A percentile compares a stretch with the other conserved stretches of the same genome.
phyloP scores from a whole-genome alignment of 192 early-diverging fungal species.

The Coemansia sp. region DNA sequence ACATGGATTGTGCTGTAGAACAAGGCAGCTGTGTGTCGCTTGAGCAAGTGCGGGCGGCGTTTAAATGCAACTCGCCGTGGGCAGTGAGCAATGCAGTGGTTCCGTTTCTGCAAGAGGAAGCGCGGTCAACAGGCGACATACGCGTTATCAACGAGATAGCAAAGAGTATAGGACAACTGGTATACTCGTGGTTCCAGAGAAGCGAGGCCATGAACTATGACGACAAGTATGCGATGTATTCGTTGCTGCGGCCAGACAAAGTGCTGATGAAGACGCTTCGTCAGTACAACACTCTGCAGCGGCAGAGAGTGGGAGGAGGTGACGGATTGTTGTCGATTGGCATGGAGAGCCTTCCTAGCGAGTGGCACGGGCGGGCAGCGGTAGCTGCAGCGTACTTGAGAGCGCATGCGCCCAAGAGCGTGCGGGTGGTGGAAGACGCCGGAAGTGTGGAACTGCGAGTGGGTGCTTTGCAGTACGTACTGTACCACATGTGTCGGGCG shows the following conservation, averaged over 20 bases:
- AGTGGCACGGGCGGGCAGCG: conserved; percentile 9
- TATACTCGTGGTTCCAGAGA: conserved; percentile 46
- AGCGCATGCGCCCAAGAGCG: background rate
- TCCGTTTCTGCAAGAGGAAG: conserved; percentile 41
- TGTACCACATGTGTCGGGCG: conserved; percentile 45
- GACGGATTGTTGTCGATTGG: conserved; percentile 9
- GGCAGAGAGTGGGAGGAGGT: conserved; percentile 1
- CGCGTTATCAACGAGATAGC: conserved; percentile 40
- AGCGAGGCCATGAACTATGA: conserved; percentile 37
- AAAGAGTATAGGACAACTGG: conserved; percentile 21
- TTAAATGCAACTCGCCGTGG: conserved; percentile 31
- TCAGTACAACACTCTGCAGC: conserved; percentile 48
- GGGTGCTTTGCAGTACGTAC: conserved; percentile 36
- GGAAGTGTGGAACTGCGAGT: conserved; percentile 16
- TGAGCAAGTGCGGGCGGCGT: conserved; percentile 39
- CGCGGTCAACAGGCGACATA: conserved; percentile 31
- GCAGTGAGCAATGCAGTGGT: conserved; percentile 29
- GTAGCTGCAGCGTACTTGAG: background rate
- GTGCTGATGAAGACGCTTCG: conserved; percentile 40
- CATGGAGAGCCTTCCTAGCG: conserved; percentile 23
- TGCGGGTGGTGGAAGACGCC: background rate
- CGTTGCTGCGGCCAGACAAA: conserved; percentile 40
- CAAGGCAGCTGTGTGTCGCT: conserved; percentile 22
- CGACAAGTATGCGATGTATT: conserved; percentile 35
- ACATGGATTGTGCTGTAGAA: conserved; percentile 1